These are phyloP conservation scores for Colletotrichum higginsianum DNA, from an alignment of 2,329 filamentous ascomycete genomes.

Conservation along the genomic window DNA sequence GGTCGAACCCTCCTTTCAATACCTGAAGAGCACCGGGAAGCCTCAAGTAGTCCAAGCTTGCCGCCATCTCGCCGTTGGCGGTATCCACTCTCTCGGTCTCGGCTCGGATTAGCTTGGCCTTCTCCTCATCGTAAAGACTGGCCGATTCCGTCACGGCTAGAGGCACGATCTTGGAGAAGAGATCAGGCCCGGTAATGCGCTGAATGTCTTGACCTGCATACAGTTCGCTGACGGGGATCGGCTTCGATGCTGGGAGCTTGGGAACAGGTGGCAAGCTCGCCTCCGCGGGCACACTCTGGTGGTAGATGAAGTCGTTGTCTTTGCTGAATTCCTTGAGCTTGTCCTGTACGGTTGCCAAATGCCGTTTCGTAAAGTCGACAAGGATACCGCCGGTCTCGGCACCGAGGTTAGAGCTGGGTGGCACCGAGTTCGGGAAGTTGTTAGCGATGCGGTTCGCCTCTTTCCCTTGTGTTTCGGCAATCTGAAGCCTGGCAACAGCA, in stretches of 20 bases:
- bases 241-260: constrained; percentile 95
- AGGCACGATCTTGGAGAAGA: constrained; percentile 97
- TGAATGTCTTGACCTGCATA: constrained; percentile 98
- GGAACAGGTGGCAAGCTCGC: constrained; percentile 85
- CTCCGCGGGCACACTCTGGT: constrained; percentile 90
- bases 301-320: constrained; percentile 99
- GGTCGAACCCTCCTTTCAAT: constrained; percentile 91
- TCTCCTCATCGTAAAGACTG: constrained; percentile 98
- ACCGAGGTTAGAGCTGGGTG: constrained; percentile 85
- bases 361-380: constrained; percentile 86
- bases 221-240: constrained; percentile 95
- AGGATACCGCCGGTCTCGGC: constrained; percentile 83
- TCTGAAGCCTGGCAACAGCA: constrained; percentile 85
- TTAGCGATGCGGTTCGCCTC: constrained; percentile 84
- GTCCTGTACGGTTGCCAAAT: constrained; percentile 84
- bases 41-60: constrained; percentile 93
- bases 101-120: constrained; percentile 93
- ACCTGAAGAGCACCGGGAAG: constrained; percentile 91
- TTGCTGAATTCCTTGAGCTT: constrained; percentile 83
- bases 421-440: constrained; percentile 84
- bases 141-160: constrained; percentile 97
- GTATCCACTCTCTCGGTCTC: constrained; percentile 95
- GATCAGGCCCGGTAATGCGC: constrained; percentile 94
- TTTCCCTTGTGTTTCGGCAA: constrained; percentile 83
- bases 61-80: constrained; percentile 95